Base-by-base conservation (phyloP, 1,284 basidiomycete genomes). In the Erythrobasidium hasegawianum region DNA sequence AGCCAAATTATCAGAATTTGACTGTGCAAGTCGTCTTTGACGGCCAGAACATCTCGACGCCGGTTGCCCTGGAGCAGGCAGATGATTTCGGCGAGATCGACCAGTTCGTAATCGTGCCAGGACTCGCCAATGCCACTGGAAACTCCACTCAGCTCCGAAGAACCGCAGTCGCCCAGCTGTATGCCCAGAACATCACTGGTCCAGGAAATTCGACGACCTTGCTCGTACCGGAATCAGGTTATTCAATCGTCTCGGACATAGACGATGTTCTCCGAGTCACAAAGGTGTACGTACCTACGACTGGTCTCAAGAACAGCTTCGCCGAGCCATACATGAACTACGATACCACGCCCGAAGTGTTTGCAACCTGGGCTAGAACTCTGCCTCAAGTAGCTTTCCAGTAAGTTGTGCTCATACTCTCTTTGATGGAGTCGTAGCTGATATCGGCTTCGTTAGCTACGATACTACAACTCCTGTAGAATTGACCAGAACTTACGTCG, bases 81-180 rank as follows among this genome's bases (percentile, higher is more conserved):
- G 64, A 66, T 33, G 56, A 49, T 52, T 66, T 66, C 47, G 64
- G 64, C 43, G 64, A 66, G 39, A 53, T 66, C 52, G 64, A 66
- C 26, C 56, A 58, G 24, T 66, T 66, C 38, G 26, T 53, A 27
- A 24, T 59, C 2, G 64, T 59, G 1, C 56, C 64, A 24, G 64
- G 56, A 13, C 56, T 66, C 3, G 60, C 38, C 1, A 43, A 26
- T 29, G 24, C 45, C 11, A 38, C 56, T 41, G 64, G 64, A 3
- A 66, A 66, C 49, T 38, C 47, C 2, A 58, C 56, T 16, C 56
- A 66, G 33, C 22, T 59, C 43, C 50, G 45, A 22, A 22, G 33
- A 16, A 62, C 60, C n/a, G 39, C 41, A 7, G 64, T 66, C 11
- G 47, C 49, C 2, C 29, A 66, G 22, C 27, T 66, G 7, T 66